Base-by-base conservation (phyloP, 1,284 basidiomycete species). In the Boletus calvinii region DNA sequence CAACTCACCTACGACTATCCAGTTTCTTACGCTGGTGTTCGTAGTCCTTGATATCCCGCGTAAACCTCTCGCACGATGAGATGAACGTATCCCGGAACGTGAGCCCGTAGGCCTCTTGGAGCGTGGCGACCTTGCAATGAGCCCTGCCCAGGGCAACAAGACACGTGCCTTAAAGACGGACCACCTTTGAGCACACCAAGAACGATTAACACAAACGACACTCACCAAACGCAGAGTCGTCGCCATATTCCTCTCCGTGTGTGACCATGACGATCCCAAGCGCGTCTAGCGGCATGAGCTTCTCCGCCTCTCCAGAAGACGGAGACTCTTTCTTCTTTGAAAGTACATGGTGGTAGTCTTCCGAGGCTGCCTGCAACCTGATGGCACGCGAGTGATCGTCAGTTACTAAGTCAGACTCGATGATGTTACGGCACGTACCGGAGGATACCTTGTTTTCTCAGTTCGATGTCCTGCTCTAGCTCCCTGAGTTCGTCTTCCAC, bases 181-280 rank as follows among this genome's bases (percentile, higher is more conserved):
- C 15, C 18, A 15, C 17, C 18, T 7, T 52, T 56, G 24, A 54
- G 50, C 6, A 6, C 6, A 1, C 35, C 26, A 29, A 8, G 15
- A 32, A 50, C 46, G 22, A 13, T 44, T 22, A 13, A 20, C 39
- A 37, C 17, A 18, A 46, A 32, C 18, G 51, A 17, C 46, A 70
- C 80, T 50, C 59, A 83, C 87, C 87, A 61, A 85, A 90, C 1
- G 79, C 74, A 40, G 88, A 85, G 59, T 90, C 78, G 17, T 81
- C 77, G n/a, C 79, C 82, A 60, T 90, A 86, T 62, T 92, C 84
- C 60, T 92, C 87, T 11, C 92, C 92, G 62, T 92, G 88, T 29
- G 80, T 77, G 53, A 92, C 86, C 92, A 94, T 92, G 38, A 90
- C 87, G 46, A 90, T 77, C 2, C 92, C 92, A 6, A 94, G 74